These are phyloP conservation scores for Crotalaria pallida DNA, from an alignment of 306 rosid genomes.

Conservation along the genomic window DNA sequence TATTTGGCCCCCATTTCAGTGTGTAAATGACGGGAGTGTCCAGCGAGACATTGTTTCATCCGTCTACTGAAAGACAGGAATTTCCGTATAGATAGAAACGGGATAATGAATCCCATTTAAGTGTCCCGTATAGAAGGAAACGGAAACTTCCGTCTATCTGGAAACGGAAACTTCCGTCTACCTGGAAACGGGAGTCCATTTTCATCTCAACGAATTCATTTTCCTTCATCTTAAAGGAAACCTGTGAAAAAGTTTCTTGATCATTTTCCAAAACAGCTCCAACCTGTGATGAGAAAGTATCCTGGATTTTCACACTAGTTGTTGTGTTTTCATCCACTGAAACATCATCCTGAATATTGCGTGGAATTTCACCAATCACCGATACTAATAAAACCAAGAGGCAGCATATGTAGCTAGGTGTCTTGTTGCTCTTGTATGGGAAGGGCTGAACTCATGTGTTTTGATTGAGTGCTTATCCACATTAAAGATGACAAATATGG, in stretches of 20 bases:
- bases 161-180: constrained; percentile 35
- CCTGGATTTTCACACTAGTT: constrained; percentile 1
- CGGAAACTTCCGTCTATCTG: too few species aligned
- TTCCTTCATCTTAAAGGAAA: constrained; percentile 59
- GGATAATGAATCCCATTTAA: too few species aligned
- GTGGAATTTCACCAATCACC: constrained; percentile 28
- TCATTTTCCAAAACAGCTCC: constrained; percentile 25
- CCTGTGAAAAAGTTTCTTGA: constrained; percentile 41
- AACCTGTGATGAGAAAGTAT: not conserved
- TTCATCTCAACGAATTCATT: constrained; percentile 75
- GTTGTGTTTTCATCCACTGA: constrained; percentile 17
- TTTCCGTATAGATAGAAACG: too few species aligned
- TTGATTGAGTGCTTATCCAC: constrained; percentile 35
- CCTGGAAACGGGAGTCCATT: constrained; percentile 55
- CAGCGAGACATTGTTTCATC: too few species aligned
- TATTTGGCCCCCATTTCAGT: too few species aligned
- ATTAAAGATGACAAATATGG: constrained; percentile 28
- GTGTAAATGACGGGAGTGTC: too few species aligned
- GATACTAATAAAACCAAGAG: constrained; percentile 11
- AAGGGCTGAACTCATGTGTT: constrained; percentile 10
- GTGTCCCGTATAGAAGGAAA: too few species aligned
- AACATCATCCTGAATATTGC: constrained; percentile 35
- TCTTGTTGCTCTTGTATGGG: constrained; percentile 28
- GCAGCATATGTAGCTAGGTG: constrained; percentile 20
- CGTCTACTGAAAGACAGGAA: too few species aligned